Evolutionary conservation across 805 yeast species (phyloP), one percentile per base, ranked within the genome.

Genomic region (Saturnispora gosingensis): DNA sequence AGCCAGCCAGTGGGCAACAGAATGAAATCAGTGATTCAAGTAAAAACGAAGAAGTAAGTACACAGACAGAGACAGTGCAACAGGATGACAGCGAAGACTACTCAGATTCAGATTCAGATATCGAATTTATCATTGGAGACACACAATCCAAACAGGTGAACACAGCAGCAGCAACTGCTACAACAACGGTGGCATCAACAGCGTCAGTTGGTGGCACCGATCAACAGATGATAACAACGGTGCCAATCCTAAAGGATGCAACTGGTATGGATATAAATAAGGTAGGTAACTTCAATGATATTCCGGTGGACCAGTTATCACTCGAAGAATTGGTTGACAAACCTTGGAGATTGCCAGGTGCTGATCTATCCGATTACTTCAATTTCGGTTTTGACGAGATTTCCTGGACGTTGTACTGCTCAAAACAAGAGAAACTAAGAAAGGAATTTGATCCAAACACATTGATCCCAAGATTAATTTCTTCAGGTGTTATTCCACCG

Each of bases 271-370:
- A 88, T 59, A 74, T 88, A n/a, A 80, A 85, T 59, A 77, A 78
- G 42, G 81, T 85, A 18, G 95, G 88, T 1, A 81, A 77, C 54
- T 76, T 75, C 54, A 85, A 89, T 48, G 97, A 96, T 3, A 76
- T 80, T 58, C 95, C 96, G 4, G 72, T 93, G 46, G 87, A 96
- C 0, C 81, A 85, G 58, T 74, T 91, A 11, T 84, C 86, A 54
- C 75, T 91, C 10, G 91, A 85, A 54, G 84, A 82, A 50, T 70
- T 90, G 46, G 88, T 87, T 57, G 96, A 89, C 58, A 95, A 95
- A 70, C 99, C 99, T 8, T 93, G 99, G 99, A 78, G 99, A 64
- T 82, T 86, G 57, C 97, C 98, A 1, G 99, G 98, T 38, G 96
- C 96, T 3, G 97, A 93, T 68, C 70, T 88, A 40, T 78, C 95